These are phyloP conservation scores for Flaveria trinervia DNA, from an alignment of 129 eudicot species.

Conservation along the genomic window DNA sequence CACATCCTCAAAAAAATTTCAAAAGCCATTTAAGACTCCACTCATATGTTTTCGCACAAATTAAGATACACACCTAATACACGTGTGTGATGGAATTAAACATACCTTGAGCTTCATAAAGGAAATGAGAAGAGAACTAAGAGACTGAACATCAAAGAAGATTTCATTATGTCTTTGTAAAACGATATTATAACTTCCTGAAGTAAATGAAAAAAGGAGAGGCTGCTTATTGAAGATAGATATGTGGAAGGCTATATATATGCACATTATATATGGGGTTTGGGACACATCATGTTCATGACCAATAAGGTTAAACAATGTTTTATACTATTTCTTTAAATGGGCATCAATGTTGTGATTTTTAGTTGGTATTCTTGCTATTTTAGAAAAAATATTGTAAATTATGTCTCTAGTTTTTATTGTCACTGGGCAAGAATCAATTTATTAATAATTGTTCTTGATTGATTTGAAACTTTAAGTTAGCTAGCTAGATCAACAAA, in stretches of 20 bases:
- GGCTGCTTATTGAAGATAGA: slow-evolving; percentile 20
- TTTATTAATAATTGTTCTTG: background rate
- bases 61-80: background rate
- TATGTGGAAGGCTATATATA: slow-evolving; percentile 29
- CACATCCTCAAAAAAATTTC: background rate
- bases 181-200: background rate
- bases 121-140: slow-evolving; percentile 43
- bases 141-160: slow-evolving; percentile 29
- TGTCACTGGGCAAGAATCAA: background rate
- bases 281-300: slow-evolving; percentile 22
- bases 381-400: background rate
- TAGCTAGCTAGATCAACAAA: background rate
- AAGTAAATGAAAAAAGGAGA: slow-evolving; percentile 21
- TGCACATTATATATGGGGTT: slow-evolving; percentile 11
- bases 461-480: background rate
- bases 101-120: slow-evolving; percentile 65
- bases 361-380: background rate
- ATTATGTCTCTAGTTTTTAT: background rate
- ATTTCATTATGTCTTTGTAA: slow-evolving; percentile 41
- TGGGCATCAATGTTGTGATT: background rate
- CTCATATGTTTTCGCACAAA: too few species aligned
- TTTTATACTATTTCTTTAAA: slow-evolving; percentile 14
- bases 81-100: background rate
- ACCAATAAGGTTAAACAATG: slow-evolving; percentile 25
- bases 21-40: background rate